A percentile compares a stretch with the other conserved stretches of the same genome.
These are phyloP conservation scores for Podaxis rugospora DNA, from an alignment of 768 basidiomycete species.

Conservation along the genomic window DNA sequence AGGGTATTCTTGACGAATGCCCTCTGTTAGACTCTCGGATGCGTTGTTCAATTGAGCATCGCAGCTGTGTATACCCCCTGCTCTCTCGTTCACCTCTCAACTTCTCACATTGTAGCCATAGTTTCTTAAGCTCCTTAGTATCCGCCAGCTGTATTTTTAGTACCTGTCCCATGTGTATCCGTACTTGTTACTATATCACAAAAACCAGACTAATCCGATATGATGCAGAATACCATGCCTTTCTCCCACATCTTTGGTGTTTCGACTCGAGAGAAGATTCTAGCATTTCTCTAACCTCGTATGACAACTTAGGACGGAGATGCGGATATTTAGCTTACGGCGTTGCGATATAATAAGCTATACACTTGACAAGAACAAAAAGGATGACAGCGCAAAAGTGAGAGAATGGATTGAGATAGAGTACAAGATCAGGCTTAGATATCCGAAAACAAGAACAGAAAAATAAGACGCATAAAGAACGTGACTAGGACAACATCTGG, in stretches of 20 bases:
- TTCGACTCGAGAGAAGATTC: neutral
- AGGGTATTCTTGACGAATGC: neutral
- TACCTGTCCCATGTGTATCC: slow-evolving; percentile 11
- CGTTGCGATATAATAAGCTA: slow-evolving; percentile 12
- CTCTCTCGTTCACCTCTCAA: neutral
- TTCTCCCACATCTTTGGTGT: neutral
- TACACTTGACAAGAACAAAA: slow-evolving; percentile 2
- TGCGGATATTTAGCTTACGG: slow-evolving; percentile 16
- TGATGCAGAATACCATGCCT: neutral
- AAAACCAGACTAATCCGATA: neutral
- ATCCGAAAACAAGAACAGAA: neutral
- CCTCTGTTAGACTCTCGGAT: neutral
- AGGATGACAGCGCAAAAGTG: neutral
- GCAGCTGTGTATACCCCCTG: neutral
- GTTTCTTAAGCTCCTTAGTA: slow-evolving; percentile 7
- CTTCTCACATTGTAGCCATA: slow-evolving; percentile 10
- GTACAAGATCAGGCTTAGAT: slow-evolving; percentile 4
- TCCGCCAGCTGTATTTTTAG: slow-evolving; percentile 7
- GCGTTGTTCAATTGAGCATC: neutral
- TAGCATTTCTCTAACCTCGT: neutral
- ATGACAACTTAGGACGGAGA: neutral
- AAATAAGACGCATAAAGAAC: neutral
- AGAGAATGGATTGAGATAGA: neutral
- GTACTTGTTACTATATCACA: neutral
- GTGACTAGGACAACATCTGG: slow-evolving; percentile 12